Evolutionary conservation across 345 rosid species (phyloP), one percentile per base, ranked within the genome.

Genomic region (Eucalyptus sp.): DNA sequence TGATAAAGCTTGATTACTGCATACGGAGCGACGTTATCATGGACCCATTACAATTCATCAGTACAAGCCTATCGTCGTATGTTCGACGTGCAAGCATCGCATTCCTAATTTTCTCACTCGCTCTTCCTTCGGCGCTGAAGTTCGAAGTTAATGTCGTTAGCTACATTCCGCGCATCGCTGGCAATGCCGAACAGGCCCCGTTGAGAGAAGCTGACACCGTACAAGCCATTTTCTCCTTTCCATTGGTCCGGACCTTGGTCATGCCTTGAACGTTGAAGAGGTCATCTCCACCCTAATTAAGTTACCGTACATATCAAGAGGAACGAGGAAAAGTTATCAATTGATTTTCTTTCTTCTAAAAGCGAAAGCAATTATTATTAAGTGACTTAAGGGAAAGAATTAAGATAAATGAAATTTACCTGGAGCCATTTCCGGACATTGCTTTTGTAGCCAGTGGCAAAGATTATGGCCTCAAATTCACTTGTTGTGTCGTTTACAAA

Each of bases 361-460:
- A 31, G 43, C 37, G 8, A 68, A 31, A 17, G 43, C 43, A 15
- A 33, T 16, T 8, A 17, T 33, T 68, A 16, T 33, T 0, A 16
- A 31, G 80, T 68, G 46, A 71, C 14, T 71, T 37, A 37, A 71
- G 46, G 83, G 6, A 71, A 71, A 37, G 83, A 37, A 37, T 0
- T 10, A 20, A 1, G 14, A 37, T 37, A 5, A n/a, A 33, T 14
- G 37, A 16, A 48, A 46, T 41, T 13, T 90, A 95, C 96, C 93
- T 91, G 83, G 13, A 95, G 96, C 97, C 97, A 94, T 4, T 89
- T 88, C 7, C 90, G 86, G 37, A 94, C 94, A 3, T 87, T 92
- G 90, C 96, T 94, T 71, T n/a, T 91, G 89, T 94, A 94, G 81
- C 96, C 96, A 6, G 95, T 95, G 11, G 96, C 96, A 43, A 95